Percentiles rank a stretch among this genome's conserved stretches.
Conservation (phyloP, 768 basidiomycete genomes). For the Rubroboletus pulcherrimus region DNA sequence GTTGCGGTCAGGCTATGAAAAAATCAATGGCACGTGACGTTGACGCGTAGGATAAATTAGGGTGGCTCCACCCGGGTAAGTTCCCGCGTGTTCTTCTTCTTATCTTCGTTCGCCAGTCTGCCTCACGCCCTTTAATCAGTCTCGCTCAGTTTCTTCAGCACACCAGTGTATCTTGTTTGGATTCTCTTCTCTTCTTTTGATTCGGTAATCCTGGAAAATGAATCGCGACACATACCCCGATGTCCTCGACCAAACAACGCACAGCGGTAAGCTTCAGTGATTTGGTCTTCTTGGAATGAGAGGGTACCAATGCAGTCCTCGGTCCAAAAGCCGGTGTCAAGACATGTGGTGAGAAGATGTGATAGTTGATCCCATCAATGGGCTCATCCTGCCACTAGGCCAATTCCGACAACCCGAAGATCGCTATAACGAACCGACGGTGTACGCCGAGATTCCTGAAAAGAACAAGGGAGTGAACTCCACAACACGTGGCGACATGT, state of each 20-base stretch:
- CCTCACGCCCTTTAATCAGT: slow-evolving; percentile 24
- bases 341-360: slow-evolving; percentile 8
- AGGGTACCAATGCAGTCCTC: background rate
- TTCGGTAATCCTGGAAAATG: slow-evolving; percentile 18
- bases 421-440: slow-evolving; percentile 1
- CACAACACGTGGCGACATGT: background rate
- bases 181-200: slow-evolving; percentile 15
- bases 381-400: slow-evolving; percentile 10
- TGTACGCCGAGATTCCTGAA: background rate
- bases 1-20: background rate
- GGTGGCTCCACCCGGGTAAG: slow-evolving; percentile 1
- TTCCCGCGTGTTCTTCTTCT: slow-evolving; percentile 31
- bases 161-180: slow-evolving; percentile 3
- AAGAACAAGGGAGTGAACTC: slow-evolving; percentile 11
- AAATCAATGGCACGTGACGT: slow-evolving; percentile 27
- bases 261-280: slow-evolving; percentile 28
- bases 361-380: background rate
- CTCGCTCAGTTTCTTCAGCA: slow-evolving; percentile 10
- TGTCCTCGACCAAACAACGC: slow-evolving; percentile 37
- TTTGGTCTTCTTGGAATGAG: background rate
- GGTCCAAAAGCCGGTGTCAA: slow-evolving; percentile 2
- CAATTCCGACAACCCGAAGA: slow-evolving; percentile 9
- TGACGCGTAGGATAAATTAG: slow-evolving; percentile 30
- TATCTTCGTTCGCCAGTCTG: slow-evolving; percentile 14
- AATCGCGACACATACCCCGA: slow-evolving; percentile 37